Base-by-base conservation (phyloP, 106 monocot species). In the Gastrodia elata region DNA sequence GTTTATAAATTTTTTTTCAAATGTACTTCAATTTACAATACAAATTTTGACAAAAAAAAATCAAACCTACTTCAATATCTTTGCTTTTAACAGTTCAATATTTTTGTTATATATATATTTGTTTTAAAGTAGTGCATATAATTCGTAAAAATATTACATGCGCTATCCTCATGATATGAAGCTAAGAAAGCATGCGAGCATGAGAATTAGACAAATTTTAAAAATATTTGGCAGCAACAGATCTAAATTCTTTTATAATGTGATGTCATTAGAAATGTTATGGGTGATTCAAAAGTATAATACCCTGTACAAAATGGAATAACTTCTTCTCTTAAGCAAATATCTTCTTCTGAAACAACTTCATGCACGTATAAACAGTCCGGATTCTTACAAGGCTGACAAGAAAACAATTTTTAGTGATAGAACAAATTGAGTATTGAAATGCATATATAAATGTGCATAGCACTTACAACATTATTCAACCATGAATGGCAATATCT, bases 281-380 rank as follows among this genome's bases (percentile, higher is more conserved):
- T 2, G 14, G 9, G 15, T 39, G 10, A 15, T 14, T 38, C 34
- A 8, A 40, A 39, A 39, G 10, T 18, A 36, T 36, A 37, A 56
- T 80, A 87, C 87, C 83, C 78, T 48, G 64, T 36, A 73, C 78
- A 83, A 39, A 28, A 26, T 72, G 73, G 41, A 73, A 46, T 24
- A 10, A 83, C 78, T 6, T 87, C 78, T 6, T 80, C 72, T 70
- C 73, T 87, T 24, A 39, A 73, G 41, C 80, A 87, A 36, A 75
- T 83, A 78, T 87, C 87, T 76, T 78, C 80, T 76, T 68, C 48
- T 27, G 46, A 18, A 25, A 49, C 83, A 58, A 30, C 43, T 30
- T 73, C 40, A 80, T 87, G 87, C 27, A 87, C 32, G 75, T 75
- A 87, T 49, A 70, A 46, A 76, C 87, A 87, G 65, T 75, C 38